A percentile compares a stretch with the other conserved stretches of the same genome.
Conservation (phyloP, 139 green algal genomes). For the Trebouxia sp. region DNA sequence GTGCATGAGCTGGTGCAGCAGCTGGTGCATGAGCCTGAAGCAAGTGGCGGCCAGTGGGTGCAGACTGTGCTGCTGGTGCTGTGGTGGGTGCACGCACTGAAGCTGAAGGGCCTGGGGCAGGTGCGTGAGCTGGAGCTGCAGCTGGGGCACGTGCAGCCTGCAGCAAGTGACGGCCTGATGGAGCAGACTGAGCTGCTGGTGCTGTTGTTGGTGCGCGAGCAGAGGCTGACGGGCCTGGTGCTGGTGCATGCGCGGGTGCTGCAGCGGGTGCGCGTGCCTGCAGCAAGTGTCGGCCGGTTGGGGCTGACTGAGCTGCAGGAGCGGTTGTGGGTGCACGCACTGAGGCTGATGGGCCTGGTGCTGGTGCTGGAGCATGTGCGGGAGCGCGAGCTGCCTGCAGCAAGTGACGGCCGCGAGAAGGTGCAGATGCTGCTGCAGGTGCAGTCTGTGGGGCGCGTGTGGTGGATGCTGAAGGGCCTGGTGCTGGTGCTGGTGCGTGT, state of each 20-base stretch:
- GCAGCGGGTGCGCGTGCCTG: not conserved
- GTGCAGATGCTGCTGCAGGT: not conserved
- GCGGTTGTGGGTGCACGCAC: not conserved
- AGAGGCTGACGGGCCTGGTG: not conserved
- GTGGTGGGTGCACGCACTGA: not conserved
- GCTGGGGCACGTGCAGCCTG: too few species aligned
- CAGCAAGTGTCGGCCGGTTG: not conserved
- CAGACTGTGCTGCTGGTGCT: not conserved
- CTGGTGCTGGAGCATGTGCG: not conserved
- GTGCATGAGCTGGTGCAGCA: not conserved
- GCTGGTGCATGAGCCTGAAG: not conserved
- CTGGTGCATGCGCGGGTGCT: not conserved
- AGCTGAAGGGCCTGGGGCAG: not conserved
- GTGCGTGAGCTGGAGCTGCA: not conserved
- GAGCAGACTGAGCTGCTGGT: slow-evolving; percentile 27
- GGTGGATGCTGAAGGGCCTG: not conserved
- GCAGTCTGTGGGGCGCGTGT: not conserved
- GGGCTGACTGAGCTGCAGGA: slow-evolving; percentile 25
- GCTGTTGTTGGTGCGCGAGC: slow-evolving; percentile 19
- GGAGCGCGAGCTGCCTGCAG: not conserved
- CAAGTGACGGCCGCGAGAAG: not conserved
- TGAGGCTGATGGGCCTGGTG: slow-evolving; percentile 27
- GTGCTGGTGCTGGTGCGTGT: not conserved
- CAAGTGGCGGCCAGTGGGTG: not conserved
- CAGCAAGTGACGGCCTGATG: not conserved